These are phyloP conservation scores for Cytospora piceae DNA, from an alignment of 2,329 filamentous ascomycete species.

Conservation along the genomic window DNA sequence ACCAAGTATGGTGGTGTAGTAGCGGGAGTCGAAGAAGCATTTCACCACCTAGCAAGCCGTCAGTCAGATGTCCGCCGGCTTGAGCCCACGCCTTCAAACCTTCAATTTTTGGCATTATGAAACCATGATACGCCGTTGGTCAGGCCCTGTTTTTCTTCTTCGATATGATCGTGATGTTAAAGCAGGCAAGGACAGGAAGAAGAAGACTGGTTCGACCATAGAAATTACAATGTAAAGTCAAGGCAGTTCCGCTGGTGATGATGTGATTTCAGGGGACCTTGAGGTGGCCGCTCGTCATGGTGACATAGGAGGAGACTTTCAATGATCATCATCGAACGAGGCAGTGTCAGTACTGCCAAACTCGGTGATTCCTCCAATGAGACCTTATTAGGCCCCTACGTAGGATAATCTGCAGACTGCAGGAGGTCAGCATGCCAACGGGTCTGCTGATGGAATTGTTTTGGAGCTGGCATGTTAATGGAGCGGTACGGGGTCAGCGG, in stretches of 20 bases:
- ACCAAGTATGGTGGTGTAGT: too few species aligned
- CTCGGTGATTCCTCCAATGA: conserved; percentile 1
- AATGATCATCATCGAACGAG: neutral
- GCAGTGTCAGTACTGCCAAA: conserved; percentile 1
- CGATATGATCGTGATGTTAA: too few species aligned
- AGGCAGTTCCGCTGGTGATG: neutral
- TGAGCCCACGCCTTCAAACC: too few species aligned
- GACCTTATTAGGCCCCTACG: conserved; percentile 4
- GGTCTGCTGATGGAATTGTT: conserved; percentile 24
- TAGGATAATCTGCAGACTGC: conserved; percentile 21
- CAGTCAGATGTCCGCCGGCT: too few species aligned
- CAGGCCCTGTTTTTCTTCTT: neutral
- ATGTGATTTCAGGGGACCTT: neutral
- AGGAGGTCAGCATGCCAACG: conserved; percentile 22
- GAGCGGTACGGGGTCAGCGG: conserved; percentile 18
- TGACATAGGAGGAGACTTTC: neutral
- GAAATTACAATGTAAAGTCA: too few species aligned
- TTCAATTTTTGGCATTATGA: neutral
- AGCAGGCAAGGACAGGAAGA: neutral
- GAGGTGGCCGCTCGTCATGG: neutral
- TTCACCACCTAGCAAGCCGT: neutral
- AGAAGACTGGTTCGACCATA: neutral
- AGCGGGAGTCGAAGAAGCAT: conserved; percentile 12
- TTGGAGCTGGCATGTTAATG: conserved; percentile 6
- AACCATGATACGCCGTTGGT: neutral